These are phyloP conservation scores for Pelargonium myrrhifolium DNA, from an alignment of 441 rosid species.

Conservation along the genomic window DNA sequence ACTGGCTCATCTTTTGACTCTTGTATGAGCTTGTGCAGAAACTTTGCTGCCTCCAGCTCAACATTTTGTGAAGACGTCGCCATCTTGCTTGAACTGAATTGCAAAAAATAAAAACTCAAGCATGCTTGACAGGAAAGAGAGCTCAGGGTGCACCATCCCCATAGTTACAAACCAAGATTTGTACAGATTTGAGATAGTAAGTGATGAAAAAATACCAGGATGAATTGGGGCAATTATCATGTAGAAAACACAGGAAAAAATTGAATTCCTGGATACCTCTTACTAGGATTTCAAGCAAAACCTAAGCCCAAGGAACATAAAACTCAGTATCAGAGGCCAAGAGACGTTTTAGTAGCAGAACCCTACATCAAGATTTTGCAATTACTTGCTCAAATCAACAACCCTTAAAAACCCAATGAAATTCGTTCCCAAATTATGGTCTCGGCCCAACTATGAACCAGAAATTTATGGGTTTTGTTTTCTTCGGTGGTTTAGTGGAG, in stretches of 20 bases:
- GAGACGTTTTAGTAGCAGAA: background rate
- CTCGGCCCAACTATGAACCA: background rate
- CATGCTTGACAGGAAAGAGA: background rate
- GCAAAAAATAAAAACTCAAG: background rate
- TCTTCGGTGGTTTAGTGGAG: background rate
- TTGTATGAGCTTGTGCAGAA: slow-evolving; percentile 93
- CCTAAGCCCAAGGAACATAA: background rate
- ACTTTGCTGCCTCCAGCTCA: slow-evolving; percentile 99
- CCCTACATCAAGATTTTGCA: background rate
- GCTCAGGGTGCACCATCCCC: background rate
- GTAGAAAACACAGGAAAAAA: background rate
- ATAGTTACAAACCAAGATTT: background rate
- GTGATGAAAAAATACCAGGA: background rate
- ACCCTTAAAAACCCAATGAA: background rate
- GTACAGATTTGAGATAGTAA: background rate
- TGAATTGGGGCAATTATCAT: background rate
- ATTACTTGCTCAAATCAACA: background rate
- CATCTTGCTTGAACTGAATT: slow-evolving; percentile 43
- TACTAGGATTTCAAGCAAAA: background rate
- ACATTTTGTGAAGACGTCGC: slow-evolving; percentile 72
- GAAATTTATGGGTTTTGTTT: background rate
- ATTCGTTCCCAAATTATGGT: background rate
- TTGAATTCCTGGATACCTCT: background rate
- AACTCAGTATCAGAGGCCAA: background rate
- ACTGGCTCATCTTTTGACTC: slow-evolving; percentile 96